Evolutionary conservation across 2,329 filamentous ascomycete genomes (phyloP).

Genomic region (Monosporascus sp.): DNA sequence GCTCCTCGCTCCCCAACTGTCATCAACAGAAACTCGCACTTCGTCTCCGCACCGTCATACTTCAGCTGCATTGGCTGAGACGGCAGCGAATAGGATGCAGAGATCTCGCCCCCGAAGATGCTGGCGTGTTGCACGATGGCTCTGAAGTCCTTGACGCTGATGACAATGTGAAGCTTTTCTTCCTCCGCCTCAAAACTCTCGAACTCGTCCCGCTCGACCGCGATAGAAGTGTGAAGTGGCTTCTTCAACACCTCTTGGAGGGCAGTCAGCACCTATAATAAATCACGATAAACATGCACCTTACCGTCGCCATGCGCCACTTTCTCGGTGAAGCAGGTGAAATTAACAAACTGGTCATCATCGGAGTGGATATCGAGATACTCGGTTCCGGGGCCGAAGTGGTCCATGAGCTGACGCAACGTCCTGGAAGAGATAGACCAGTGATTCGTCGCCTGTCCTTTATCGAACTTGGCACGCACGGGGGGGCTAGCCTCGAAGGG

Average conservation of each 20-base stretch:
- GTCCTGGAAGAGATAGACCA: constrained; percentile 70
- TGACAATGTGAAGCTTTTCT: constrained; percentile 71
- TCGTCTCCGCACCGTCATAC: constrained; percentile 63
- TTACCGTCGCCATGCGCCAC: constrained; percentile 61
- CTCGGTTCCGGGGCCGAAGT: constrained; percentile 75
- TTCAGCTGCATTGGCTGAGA: constrained; percentile 67
- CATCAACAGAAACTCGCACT: constrained; percentile 77
- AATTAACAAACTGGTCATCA: constrained; percentile 65
- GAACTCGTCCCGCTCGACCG: constrained; percentile 71
- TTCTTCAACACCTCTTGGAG: constrained; percentile 67
- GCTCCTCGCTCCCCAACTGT: constrained; percentile 64
- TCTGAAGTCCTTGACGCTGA: constrained; percentile 79
- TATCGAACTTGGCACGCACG: constrained; percentile 71
- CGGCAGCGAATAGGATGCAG: constrained; percentile 65
- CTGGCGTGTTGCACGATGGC: constrained; percentile 73
- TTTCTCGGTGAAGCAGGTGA: constrained; percentile 79
- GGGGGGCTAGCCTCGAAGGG: constrained; percentile 71
- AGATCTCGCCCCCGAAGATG: constrained; percentile 60
- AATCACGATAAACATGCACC: constrained; percentile 1
- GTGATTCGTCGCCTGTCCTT: constrained; percentile 57
- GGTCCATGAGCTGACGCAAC: constrained; percentile 70
- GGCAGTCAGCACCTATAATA: constrained; percentile 1
- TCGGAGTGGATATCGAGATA: constrained; percentile 74
- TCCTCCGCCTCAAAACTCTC: constrained; percentile 64
- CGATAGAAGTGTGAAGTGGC: constrained; percentile 73